Conservation (phyloP, 257 asterid genomes). For the Fraxinus anomala region DNA sequence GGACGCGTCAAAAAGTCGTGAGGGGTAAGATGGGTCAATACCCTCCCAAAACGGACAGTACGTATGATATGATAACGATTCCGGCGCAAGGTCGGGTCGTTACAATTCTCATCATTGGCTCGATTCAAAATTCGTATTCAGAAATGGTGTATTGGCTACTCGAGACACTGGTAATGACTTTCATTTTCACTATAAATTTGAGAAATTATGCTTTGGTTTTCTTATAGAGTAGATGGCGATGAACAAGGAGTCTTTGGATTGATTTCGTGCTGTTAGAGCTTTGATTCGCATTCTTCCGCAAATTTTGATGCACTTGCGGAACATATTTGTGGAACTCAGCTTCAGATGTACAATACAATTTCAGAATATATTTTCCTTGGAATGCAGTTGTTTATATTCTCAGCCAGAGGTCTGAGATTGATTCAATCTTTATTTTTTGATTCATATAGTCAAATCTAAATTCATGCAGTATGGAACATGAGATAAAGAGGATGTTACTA, state of each 20-base stretch:
- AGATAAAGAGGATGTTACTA: too few relatives aligned
- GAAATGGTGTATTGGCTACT: conserved; percentile 60
- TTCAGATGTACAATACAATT: conserved; percentile 23
- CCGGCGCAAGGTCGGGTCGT: too few relatives aligned
- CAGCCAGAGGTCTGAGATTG: not conserved
- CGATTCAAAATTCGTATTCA: conserved; percentile 47
- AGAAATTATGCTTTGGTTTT: conserved; percentile 76
- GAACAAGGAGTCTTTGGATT: conserved; percentile 42
- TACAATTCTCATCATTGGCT: conserved; percentile 26
- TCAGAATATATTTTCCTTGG: not conserved
- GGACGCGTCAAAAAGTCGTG: too few relatives aligned
- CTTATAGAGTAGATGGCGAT: conserved; percentile 70
- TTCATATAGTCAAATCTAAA: not conserved
- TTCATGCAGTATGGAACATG: not conserved
- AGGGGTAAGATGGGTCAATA: too few relatives aligned
- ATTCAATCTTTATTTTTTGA: not conserved
- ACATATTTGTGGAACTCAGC: conserved; percentile 14
- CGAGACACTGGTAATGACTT: conserved; percentile 40
- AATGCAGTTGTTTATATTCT: not conserved
- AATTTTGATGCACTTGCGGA: conserved; percentile 58
- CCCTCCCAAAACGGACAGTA: too few relatives aligned
- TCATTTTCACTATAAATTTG: conserved; percentile 70
- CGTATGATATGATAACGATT: too few relatives aligned
- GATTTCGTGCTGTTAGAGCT: conserved; percentile 28
- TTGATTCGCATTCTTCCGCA: conserved; percentile 33